Evolutionary conservation across 2,329 filamentous ascomycete species (phyloP).

Genomic region (Spiromastix sp.): DNA sequence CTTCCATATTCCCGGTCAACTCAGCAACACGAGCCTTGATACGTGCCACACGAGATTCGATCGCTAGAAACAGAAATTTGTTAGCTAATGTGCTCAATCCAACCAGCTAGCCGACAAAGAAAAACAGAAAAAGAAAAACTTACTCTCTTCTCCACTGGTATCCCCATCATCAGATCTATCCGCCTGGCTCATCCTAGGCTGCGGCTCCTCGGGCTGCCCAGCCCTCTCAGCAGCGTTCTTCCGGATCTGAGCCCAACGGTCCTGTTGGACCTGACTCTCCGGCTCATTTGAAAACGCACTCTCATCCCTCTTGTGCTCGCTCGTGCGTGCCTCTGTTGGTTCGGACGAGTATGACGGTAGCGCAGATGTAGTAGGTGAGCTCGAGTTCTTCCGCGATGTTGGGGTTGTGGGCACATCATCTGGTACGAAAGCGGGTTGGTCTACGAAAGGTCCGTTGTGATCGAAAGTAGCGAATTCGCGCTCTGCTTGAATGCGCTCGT

Average conservation of each 20-base stretch:
- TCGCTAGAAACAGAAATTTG: conserved; percentile 47
- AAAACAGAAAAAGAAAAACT: conserved; percentile 34
- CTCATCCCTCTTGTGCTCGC: conserved; percentile 12
- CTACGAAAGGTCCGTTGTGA: conserved; percentile 67
- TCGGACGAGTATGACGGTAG: conserved; percentile 8
- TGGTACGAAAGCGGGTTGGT: conserved; percentile 77
- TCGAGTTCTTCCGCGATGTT: no score
- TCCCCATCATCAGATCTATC: conserved; percentile 66
- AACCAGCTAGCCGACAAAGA: not conserved
- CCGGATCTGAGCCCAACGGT: conserved; percentile 92
- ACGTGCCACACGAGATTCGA: conserved; percentile 89
- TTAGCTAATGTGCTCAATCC: conserved; percentile 15
- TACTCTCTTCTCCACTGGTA: conserved; percentile 91
- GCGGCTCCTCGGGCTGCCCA: conserved; percentile 55
- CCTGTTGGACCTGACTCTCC: conserved; percentile 37
- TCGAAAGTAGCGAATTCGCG: conserved; percentile 59
- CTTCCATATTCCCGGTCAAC: conserved; percentile 76
- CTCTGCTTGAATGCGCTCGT: conserved; percentile 34
- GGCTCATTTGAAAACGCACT: conserved; percentile 14
- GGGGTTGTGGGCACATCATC: conserved; percentile 35
- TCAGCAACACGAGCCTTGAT: conserved; percentile 97
- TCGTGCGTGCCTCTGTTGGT: conserved; percentile 4
- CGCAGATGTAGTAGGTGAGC: conserved; percentile 14
- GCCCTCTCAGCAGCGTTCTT: conserved; percentile 86
- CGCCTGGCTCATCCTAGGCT: conserved; percentile 46